Conservation (phyloP, 2,329 filamentous ascomycete species). For the Catunica adiposa region DNA sequence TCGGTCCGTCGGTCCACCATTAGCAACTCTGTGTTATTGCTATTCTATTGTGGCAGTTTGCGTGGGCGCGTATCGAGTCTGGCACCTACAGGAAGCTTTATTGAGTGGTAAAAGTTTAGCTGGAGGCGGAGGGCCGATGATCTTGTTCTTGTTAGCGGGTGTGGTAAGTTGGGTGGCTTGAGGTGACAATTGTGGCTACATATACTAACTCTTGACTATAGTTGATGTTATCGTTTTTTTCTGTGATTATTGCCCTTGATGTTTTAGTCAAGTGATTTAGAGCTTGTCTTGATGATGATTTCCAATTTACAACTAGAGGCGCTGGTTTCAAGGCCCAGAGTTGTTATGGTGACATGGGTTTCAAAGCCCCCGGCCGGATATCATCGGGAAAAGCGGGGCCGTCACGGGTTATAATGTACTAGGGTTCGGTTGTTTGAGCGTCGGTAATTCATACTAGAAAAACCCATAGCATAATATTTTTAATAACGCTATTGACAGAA, state of each 20-base stretch:
- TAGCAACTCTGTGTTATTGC: slow-evolving; percentile 29
- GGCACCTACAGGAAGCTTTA: slow-evolving; percentile 21
- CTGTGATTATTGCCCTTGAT: slow-evolving; percentile 4
- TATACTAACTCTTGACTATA: neutral
- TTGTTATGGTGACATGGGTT: neutral
- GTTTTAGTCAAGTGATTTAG: neutral
- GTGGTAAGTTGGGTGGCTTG: neutral
- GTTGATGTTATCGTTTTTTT: slow-evolving; percentile 2
- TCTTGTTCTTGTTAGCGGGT: neutral
- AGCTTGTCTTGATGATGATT: neutral
- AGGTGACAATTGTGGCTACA: neutral
- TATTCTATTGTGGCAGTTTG: slow-evolving; percentile 24
- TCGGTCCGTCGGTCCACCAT: slow-evolving; percentile 40
- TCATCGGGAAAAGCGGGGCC: no score
- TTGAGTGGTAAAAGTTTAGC: slow-evolving; percentile 20
- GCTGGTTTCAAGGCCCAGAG: no score
- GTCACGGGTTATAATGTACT: no score
- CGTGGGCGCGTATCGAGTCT: slow-evolving; percentile 20
- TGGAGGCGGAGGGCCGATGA: slow-evolving; percentile 17
- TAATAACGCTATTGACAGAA: no score
- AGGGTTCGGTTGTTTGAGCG: no score
- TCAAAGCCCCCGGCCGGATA: no score
- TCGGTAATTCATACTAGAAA: no score
- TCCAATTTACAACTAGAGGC: no score
- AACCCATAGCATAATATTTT: no score